Percentiles rank a stretch among this genome's conserved stretches.
These are phyloP conservation scores for Leptosphaerulina australis DNA, from an alignment of 2,329 filamentous ascomycete genomes.

Conservation along the genomic window DNA sequence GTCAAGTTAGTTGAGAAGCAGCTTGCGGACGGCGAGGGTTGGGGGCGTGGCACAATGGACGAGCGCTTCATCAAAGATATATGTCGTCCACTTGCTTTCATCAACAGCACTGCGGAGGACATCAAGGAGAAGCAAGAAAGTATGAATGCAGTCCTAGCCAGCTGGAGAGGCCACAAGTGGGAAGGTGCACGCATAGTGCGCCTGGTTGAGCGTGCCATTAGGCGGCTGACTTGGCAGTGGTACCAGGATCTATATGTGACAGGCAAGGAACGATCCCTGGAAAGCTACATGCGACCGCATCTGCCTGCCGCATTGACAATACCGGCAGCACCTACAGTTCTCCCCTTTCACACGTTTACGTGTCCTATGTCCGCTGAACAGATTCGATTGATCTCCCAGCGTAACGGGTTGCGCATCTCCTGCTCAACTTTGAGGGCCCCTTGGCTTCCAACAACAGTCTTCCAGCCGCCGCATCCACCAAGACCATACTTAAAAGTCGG, in stretches of 20 bases:
- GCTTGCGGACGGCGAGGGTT: slow-evolving; percentile 80
- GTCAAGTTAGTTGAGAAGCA: slow-evolving; percentile 90
- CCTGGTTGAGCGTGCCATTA: slow-evolving; percentile 82
- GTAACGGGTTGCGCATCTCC: slow-evolving; percentile 91
- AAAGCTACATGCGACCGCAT: slow-evolving; percentile 72
- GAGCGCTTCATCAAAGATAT: slow-evolving; percentile 50
- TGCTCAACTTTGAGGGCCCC: slow-evolving; percentile 83
- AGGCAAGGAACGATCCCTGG: slow-evolving; percentile 60
- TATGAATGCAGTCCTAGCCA: slow-evolving; percentile 46
- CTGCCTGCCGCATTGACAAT: slow-evolving; percentile 75
- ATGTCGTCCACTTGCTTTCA: slow-evolving; percentile 53
- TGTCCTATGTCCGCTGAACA: slow-evolving; percentile 90
- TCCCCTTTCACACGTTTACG: slow-evolving; percentile 98
- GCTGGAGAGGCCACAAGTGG: slow-evolving; percentile 78
- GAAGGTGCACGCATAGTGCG: slow-evolving; percentile 86
- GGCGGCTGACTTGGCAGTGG: slow-evolving; percentile 79
- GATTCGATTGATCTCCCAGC: slow-evolving; percentile 90
- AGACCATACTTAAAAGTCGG: slow-evolving; percentile 85
- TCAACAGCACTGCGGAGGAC: slow-evolving; percentile 41
- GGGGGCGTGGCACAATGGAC: slow-evolving; percentile 75
- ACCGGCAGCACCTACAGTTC: slow-evolving; percentile 87
- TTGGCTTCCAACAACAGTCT: slow-evolving; percentile 84
- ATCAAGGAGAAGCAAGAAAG: slow-evolving; percentile 46
- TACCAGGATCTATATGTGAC: slow-evolving; percentile 80
- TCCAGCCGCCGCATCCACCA: slow-evolving; percentile 83